phyloP scores from a whole-genome alignment of 2,329 filamentous ascomycete species.

The Didymella segeticola region DNA sequence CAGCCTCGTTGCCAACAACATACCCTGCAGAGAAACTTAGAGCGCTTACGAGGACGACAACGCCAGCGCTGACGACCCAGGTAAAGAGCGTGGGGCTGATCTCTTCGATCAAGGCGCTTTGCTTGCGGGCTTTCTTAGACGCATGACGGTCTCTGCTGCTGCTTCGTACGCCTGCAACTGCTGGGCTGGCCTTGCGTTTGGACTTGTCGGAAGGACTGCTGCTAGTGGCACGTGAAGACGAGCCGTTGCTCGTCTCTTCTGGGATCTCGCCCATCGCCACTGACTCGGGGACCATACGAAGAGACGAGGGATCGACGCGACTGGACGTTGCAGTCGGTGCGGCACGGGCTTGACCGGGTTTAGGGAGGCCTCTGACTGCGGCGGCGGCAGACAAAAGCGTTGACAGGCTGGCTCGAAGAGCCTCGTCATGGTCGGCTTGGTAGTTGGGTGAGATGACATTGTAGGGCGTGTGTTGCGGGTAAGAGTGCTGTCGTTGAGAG shows the following conservation, averaged over 20 bases:
- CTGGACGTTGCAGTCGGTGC: conserved; percentile 44
- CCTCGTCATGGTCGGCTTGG: conserved; percentile 90
- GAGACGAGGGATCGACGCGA: conserved; percentile 58
- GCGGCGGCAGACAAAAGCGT: conserved; percentile 94
- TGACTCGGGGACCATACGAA: conserved; percentile 67
- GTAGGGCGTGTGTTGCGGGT: conserved; percentile 62
- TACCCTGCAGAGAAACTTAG: conserved; percentile 71
- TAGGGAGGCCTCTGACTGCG: conserved; percentile 82
- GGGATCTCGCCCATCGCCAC: conserved; percentile 58
- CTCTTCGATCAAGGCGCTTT: conserved; percentile 45
- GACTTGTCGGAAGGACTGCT: conserved; percentile 46
- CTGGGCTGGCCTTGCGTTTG: conserved; percentile 55
- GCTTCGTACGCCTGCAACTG: conserved; percentile 43
- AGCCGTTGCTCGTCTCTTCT: conserved; percentile 36
- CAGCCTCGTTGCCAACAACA: conserved; percentile 65
- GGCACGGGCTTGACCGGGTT: conserved; percentile 53
- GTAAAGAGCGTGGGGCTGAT: conserved; percentile 68
- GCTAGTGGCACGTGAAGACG: conserved; percentile 37
- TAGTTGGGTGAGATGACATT: conserved; percentile 76
- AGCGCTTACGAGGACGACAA: conserved; percentile 68
- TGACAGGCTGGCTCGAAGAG: conserved; percentile 88
- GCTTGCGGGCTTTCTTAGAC: conserved; percentile 53
- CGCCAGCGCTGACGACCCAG: conserved; percentile 70
- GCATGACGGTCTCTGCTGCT: conserved; percentile 54
- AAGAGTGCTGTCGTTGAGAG: conserved; percentile 50